These are phyloP conservation scores for Fusarium palustre DNA, from an alignment of 2,329 filamentous ascomycete genomes.

Conservation along the genomic window DNA sequence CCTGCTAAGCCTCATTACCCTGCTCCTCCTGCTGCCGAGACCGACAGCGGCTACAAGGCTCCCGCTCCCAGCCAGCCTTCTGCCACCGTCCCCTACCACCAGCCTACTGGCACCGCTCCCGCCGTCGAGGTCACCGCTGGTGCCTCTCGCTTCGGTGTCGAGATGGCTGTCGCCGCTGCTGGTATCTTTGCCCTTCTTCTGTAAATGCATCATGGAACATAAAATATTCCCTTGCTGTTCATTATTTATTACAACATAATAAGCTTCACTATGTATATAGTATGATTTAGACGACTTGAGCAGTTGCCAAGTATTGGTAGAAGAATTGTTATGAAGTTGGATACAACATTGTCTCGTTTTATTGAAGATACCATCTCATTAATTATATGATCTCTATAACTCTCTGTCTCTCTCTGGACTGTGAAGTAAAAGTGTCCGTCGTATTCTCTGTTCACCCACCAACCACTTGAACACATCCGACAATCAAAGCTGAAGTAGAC, in stretches of 20 bases:
- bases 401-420: no score
- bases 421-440: neutral
- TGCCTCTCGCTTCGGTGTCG: slow-evolving; percentile 50
- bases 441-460: neutral
- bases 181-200: slow-evolving; percentile 52
- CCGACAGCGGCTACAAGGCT: slow-evolving; percentile 25
- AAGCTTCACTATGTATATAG: slow-evolving; percentile 48
- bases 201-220: slow-evolving; percentile 46
- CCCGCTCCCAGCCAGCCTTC: slow-evolving; percentile 36
- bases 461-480: no score
- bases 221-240: slow-evolving; percentile 37
- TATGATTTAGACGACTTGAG: slow-evolving; percentile 46
- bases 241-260: slow-evolving; percentile 44
- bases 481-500: neutral
- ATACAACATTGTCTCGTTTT: slow-evolving; percentile 28
- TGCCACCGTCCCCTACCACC: slow-evolving; percentile 35
- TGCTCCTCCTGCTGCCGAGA: slow-evolving; percentile 23
- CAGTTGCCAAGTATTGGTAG: slow-evolving; percentile 36
- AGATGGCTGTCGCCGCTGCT: slow-evolving; percentile 48
- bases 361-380: slow-evolving; percentile 29
- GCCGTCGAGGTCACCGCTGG: slow-evolving; percentile 47
- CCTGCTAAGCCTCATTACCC: slow-evolving; percentile 17
- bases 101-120: slow-evolving; percentile 37
- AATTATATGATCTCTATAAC: neutral
- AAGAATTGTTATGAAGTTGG: slow-evolving; percentile 46